phyloP scores from a whole-genome alignment of 164 flowering plant species.

The Berberis vulgaris region DNA sequence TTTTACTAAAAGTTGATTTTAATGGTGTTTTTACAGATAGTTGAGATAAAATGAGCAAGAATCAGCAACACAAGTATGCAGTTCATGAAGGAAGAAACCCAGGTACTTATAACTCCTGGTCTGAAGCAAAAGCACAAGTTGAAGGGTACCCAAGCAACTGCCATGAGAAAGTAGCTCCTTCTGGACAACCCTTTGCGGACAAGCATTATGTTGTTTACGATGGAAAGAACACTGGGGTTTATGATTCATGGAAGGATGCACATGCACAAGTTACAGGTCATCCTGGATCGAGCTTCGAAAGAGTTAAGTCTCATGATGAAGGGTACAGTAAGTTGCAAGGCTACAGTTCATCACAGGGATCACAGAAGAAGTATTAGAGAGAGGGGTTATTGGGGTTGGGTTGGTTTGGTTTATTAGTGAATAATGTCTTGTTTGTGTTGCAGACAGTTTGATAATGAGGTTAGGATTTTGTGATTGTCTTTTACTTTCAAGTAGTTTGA shows the following conservation, averaged over 20 bases:
- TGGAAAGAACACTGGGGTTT: neutral
- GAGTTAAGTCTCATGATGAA: neutral
- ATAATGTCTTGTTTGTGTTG: too few relatives aligned
- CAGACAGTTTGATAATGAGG: too few relatives aligned
- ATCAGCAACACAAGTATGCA: neutral
- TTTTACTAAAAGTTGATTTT: too few relatives aligned
- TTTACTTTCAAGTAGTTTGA: too few relatives aligned
- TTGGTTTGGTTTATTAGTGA: too few relatives aligned
- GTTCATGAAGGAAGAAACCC: neutral
- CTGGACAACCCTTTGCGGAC: neutral
- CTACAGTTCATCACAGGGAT: neutral
- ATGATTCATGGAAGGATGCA: neutral
- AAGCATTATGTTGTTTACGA: conserved; percentile 1
- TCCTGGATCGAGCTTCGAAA: neutral
- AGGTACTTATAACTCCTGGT: neutral
- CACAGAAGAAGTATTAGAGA: neutral
- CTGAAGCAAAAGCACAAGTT: conserved; percentile 3
- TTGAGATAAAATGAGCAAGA: neutral
- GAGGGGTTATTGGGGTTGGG: neutral
- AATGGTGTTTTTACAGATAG: too few relatives aligned
- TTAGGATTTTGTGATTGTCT: too few relatives aligned
- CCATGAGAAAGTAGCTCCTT: conserved; percentile 1
- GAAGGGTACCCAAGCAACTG: conserved; percentile 3
- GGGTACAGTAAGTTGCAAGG: neutral
- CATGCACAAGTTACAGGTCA: conserved; percentile 1